phyloP scores from a whole-genome alignment of 139 green algal species.

The Haematococcus sp. region DNA sequence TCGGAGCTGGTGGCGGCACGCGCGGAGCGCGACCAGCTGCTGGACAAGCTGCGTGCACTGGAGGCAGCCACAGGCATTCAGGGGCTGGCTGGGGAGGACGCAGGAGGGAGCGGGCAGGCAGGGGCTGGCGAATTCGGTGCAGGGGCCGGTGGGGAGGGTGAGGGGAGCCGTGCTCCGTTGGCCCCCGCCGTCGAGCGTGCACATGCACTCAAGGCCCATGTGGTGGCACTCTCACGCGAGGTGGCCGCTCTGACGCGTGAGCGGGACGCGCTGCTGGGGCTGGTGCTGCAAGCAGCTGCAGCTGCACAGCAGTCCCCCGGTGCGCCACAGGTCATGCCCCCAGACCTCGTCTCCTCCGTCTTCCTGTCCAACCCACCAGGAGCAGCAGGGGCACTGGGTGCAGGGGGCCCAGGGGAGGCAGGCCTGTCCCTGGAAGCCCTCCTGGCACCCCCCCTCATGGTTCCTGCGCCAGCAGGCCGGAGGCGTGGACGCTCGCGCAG shows the following conservation, averaged over 20 bases:
- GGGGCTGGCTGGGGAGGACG: background rate
- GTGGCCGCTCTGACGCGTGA: constrained; percentile 27
- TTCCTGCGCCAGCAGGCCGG: too few species aligned
- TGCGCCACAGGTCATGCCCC: too few species aligned
- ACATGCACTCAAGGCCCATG: constrained; percentile 8
- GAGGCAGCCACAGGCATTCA: background rate
- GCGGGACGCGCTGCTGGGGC: constrained; percentile 25
- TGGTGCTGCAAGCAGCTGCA: constrained; percentile 14
- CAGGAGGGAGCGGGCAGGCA: background rate
- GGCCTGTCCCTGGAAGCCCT: too few species aligned
- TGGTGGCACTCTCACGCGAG: constrained; percentile 17
- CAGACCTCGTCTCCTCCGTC: too few species aligned
- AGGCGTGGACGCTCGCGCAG: too few species aligned
- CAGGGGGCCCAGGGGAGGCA: too few species aligned
- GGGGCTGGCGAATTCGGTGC: too few species aligned
- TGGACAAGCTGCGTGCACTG: background rate
- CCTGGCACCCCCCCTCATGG: too few species aligned
- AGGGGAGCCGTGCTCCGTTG: background rate
- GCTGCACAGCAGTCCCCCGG: too few species aligned
- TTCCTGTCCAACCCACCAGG: too few species aligned
- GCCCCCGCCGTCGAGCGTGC: background rate
- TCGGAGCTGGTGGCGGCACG: background rate
- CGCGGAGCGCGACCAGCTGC: background rate
- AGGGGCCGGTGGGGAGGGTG: too few species aligned
- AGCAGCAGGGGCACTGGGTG: too few species aligned